Evolutionary conservation across 805 yeast genomes (phyloP), one percentile per base, ranked within the genome.

Genomic region (Cyberlindnera suaveolens): DNA sequence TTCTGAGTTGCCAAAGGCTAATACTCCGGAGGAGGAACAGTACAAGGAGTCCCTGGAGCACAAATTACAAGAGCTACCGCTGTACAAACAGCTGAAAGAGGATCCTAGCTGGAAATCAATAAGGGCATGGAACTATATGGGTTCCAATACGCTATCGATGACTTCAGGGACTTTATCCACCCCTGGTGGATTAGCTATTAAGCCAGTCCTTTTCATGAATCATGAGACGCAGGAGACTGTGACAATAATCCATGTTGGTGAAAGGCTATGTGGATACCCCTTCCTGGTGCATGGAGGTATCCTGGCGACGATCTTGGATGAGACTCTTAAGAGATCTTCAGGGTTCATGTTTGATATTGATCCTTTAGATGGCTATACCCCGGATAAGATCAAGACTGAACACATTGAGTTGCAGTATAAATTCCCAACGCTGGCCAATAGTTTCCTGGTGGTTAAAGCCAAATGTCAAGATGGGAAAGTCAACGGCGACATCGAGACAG

Each of bases 281-380:
- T 82, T 86, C 53, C 64, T 90, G 16, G 74, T 87, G 3, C 97
- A 89, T 58, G 97, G 97, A 4, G 97, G 97, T 0, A 76, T 90
- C 26, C 60, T 89, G 27, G 95, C 90, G 8, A 81, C 95, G 0
- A 66, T 89, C 1, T 65, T 88, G 42, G 93, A 87, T 56, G 96
- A 89, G 52, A 72, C 84, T 6, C 74, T 82, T 65, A 80, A 80
- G 50, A 71, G 81, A 41, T 67, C 72, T 44, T 77, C 67, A 13
- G 54, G 60, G 18, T 65, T 81, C 34, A 50, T 60, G 18, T 60
- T 57, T 42, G 68, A 43, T 41, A 52, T 47, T 31, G 57, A 48
- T 54, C 67, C 44, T 29, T 53, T 52, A 31, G 49, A 52, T 30
- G 72, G 72, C 17, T 75, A 71, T 37, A 71, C 65, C 33, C 63